Evolutionary conservation across 306 rosid genomes (phyloP).

Genomic region (Datisca glomerata): DNA sequence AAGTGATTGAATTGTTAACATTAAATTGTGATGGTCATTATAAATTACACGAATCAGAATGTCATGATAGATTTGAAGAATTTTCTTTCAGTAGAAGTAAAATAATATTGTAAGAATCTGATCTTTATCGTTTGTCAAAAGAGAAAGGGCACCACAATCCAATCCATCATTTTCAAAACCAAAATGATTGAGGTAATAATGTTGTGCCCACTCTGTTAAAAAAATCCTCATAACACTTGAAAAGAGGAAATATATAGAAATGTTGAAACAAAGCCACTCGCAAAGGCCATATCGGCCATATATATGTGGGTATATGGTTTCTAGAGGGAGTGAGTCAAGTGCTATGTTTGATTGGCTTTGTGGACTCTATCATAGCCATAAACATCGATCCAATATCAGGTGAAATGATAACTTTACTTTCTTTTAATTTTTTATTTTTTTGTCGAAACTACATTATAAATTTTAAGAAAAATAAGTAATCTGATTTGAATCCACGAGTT

Average conservation of each 20-base stretch:
- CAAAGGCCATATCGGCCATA: constrained; percentile 32
- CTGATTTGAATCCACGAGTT: too few species aligned
- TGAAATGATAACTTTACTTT: constrained; percentile 32
- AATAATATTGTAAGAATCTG: too few species aligned
- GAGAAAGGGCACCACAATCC: too few species aligned
- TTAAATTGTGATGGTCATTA: too few species aligned
- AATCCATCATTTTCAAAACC: too few species aligned
- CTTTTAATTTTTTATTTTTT: not conserved
- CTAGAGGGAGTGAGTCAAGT: constrained; percentile 23
- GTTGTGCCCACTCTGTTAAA: constrained; percentile 26
- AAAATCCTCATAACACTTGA: constrained; percentile 7
- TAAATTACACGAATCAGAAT: too few species aligned
- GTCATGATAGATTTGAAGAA: too few species aligned
- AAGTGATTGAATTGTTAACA: too few species aligned
- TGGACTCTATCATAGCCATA: constrained; percentile 26
- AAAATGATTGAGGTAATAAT: constrained; percentile 40
- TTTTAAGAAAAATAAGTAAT: too few species aligned
- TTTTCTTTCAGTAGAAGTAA: too few species aligned
- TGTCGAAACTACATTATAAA: too few species aligned
- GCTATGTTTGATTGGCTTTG: constrained; percentile 33
- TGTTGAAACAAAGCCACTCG: constrained; percentile 26
- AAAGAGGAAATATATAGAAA: constrained; percentile 21
- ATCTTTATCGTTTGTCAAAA: too few species aligned
- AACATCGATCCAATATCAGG: constrained; percentile 16
- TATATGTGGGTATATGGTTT: constrained; percentile 16